Evolutionary conservation across 768 basidiomycete genomes (phyloP).

Genomic region (Psilocybe cubensis): DNA sequence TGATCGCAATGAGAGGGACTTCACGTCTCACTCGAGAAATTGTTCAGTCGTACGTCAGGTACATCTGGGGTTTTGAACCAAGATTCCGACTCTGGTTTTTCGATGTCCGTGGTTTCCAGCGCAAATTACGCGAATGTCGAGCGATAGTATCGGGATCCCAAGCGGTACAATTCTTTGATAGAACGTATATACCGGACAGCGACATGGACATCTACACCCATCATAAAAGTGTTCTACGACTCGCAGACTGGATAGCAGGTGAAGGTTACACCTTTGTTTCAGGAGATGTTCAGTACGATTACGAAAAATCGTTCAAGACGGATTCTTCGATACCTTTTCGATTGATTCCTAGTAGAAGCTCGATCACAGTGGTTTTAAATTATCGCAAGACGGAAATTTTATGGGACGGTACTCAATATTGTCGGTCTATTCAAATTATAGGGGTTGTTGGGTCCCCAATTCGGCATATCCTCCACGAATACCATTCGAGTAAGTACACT

Average conservation of each 20-base stretch:
- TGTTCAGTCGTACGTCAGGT: neutral
- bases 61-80: neutral
- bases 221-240: neutral
- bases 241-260: no score
- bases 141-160: neutral
- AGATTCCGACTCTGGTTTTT: neutral
- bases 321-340: neutral
- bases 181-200: neutral
- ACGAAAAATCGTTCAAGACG: neutral
- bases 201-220: neutral
- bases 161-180: neutral
- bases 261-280: neutral
- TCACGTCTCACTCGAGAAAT: neutral
- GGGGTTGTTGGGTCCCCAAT: neutral
- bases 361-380: neutral
- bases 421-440: neutral
- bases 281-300: neutral
- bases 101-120: neutral
- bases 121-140: neutral
- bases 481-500: constrained; percentile 1
- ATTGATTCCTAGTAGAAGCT: neutral
- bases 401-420: neutral
- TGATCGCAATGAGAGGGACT: no score
- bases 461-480: neutral
- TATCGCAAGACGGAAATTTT: neutral